Evolutionary conservation across 1,284 basidiomycete genomes (phyloP).

Genomic region (Dichomitus squalens): DNA sequence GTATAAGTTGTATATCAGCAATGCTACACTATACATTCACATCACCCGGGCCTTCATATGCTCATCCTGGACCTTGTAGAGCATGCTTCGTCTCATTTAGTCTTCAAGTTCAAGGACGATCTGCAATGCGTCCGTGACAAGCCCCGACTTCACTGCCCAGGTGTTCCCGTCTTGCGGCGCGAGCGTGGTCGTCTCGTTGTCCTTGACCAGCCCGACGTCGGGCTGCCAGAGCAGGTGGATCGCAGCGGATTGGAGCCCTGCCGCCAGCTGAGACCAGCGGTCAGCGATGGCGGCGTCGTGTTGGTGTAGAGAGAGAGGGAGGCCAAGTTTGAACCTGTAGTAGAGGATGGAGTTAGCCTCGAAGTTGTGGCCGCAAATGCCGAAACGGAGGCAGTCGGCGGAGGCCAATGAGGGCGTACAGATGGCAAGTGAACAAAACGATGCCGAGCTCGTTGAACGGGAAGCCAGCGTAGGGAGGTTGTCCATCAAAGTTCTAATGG

Average conservation of each 20-base stretch:
- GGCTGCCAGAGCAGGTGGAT: slow-evolving; percentile 13
- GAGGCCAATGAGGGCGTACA: slow-evolving; percentile 11
- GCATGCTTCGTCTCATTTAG: too few relatives aligned
- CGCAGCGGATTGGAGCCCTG: slow-evolving; percentile 6
- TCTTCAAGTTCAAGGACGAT: slow-evolving; percentile 10
- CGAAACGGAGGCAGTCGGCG: slow-evolving; percentile 14
- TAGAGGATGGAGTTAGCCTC: slow-evolving; percentile 15
- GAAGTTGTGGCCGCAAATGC: slow-evolving; percentile 18
- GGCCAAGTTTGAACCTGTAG: slow-evolving; percentile 12
- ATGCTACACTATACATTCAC: too few relatives aligned
- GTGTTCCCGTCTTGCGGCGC: slow-evolving; percentile 17
- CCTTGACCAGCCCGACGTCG: slow-evolving; percentile 10
- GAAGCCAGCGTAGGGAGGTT: slow-evolving; percentile 8
- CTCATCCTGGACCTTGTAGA: not conserved
- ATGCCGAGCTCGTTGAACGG: slow-evolving; percentile 4
- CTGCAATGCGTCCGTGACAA: slow-evolving; percentile 6
- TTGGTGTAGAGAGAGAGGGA: slow-evolving; percentile 3
- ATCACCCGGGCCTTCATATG: not conserved
- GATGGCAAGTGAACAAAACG: slow-evolving; percentile 16
- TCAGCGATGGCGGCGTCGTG: slow-evolving; percentile 2
- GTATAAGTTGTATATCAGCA: not conserved
- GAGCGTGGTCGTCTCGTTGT: slow-evolving; percentile 17
- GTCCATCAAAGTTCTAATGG: not conserved
- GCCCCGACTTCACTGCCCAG: slow-evolving; percentile 13
- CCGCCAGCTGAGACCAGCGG: not conserved